phyloP scores from a whole-genome alignment of 345 rosid genomes.

The Kandelia obovata region DNA sequence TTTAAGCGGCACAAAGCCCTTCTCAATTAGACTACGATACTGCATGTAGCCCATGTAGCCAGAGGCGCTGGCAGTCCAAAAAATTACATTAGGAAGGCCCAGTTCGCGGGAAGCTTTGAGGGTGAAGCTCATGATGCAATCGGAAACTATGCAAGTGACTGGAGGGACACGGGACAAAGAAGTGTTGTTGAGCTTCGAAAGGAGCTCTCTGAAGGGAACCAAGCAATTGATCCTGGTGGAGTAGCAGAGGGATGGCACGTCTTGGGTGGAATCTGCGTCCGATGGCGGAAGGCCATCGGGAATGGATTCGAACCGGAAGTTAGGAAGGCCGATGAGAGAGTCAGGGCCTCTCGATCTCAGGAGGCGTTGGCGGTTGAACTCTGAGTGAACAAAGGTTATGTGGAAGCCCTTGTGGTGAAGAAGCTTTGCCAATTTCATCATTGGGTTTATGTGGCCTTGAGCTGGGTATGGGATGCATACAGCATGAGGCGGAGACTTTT shows the following conservation, averaged over 20 bases:
- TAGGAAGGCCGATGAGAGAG: slow-evolving; percentile 4
- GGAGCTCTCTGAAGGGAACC: slow-evolving; percentile 7
- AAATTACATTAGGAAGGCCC: not conserved
- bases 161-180: slow-evolving; percentile 1
- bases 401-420: slow-evolving; percentile 11
- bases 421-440: slow-evolving; percentile 16
- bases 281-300: slow-evolving; percentile 17
- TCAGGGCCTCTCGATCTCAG: slow-evolving; percentile 8
- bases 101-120: slow-evolving; percentile 6
- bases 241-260: slow-evolving; percentile 14
- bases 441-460: slow-evolving; percentile 51
- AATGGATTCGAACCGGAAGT: slow-evolving; percentile 7
- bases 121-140: slow-evolving; percentile 13
- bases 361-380: slow-evolving; percentile 15
- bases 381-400: slow-evolving; percentile 14
- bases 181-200: slow-evolving; percentile 10
- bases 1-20: slow-evolving; percentile 11
- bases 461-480: slow-evolving; percentile 41
- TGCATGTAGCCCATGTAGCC: slow-evolving; percentile 8
- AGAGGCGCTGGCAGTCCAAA: slow-evolving; percentile 17
- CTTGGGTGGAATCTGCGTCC: slow-evolving; percentile 9
- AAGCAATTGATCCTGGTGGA: slow-evolving; percentile 9
- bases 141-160: slow-evolving; percentile 14
- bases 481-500: slow-evolving; percentile 29
- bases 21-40: slow-evolving; percentile 5